Percentiles rank a stretch among this genome's conserved stretches.
These are phyloP conservation scores for Cladosporium sp. DNA, from an alignment of 2,329 filamentous ascomycete genomes.

Conservation along the genomic window DNA sequence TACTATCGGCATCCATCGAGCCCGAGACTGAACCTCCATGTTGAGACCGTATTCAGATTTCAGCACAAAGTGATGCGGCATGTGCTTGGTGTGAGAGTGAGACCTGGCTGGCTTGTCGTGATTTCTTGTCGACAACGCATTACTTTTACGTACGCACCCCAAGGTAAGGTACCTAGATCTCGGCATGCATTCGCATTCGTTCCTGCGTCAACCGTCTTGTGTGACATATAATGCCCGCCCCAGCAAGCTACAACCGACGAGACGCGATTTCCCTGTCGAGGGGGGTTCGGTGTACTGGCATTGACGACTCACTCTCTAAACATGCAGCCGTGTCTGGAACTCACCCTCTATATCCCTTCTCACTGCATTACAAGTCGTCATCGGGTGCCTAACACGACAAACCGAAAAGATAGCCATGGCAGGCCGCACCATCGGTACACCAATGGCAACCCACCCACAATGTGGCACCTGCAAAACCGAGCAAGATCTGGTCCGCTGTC, in stretches of 20 bases:
- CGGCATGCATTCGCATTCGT: neutral
- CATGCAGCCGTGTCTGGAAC: too few relatives aligned
- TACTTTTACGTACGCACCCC: neutral
- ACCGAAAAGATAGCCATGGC: neutral
- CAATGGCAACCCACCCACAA: neutral
- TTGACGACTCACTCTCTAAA: too few relatives aligned
- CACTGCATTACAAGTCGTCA: too few relatives aligned
- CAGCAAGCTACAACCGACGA: too few relatives aligned
- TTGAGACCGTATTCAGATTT: neutral
- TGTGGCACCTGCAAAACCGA: neutral
- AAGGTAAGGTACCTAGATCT: neutral
- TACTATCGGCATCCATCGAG: too few relatives aligned
- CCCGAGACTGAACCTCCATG: too few relatives aligned
- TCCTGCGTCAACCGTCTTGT: neutral
- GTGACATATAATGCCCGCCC: neutral
- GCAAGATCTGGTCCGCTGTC: neutral
- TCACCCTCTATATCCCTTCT: too few relatives aligned
- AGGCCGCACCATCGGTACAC: neutral
- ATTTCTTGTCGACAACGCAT: neutral
- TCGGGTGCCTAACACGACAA: too few relatives aligned
- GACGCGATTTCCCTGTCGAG: too few relatives aligned
- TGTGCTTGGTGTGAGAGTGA: neutral
- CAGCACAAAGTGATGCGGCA: neutral
- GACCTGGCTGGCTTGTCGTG: neutral
- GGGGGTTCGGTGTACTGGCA: too few relatives aligned